These are phyloP conservation scores for Mycocentrospora acerina DNA, from an alignment of 2,329 filamentous ascomycete genomes.

Conservation along the genomic window DNA sequence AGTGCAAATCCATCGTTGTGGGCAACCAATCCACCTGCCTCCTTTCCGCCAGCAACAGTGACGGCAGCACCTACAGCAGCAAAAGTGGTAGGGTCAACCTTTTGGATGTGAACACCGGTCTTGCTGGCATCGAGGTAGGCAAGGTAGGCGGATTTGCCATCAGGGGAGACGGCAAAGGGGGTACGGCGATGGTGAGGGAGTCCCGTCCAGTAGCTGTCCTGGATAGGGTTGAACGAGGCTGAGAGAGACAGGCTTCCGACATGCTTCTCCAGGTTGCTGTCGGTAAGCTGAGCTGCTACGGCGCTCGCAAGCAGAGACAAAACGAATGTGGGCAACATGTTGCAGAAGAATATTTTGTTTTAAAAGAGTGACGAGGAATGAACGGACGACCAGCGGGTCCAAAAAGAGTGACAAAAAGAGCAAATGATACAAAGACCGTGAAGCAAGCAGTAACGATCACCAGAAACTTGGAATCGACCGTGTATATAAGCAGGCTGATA, in stretches of 20 bases:
- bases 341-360: slow-evolving; percentile 21
- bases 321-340: slow-evolving; percentile 35
- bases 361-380: slow-evolving; percentile 25
- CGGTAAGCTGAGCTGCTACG: slow-evolving; percentile 39
- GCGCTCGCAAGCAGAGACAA: slow-evolving; percentile 37
- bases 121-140: slow-evolving; percentile 61
- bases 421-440: slow-evolving; percentile 24
- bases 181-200: slow-evolving; percentile 63
- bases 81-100: slow-evolving; percentile 58
- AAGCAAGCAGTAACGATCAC: slow-evolving; percentile 17
- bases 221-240: slow-evolving; percentile 58
- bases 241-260: slow-evolving; percentile 51
- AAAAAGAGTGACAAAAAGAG: slow-evolving; percentile 27
- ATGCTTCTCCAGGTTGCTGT: slow-evolving; percentile 47
- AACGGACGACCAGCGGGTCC: slow-evolving; percentile 37
- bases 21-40: slow-evolving; percentile 61
- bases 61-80: slow-evolving; percentile 54
- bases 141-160: slow-evolving; percentile 60
- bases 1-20: slow-evolving; percentile 66
- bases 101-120: slow-evolving; percentile 59
- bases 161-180: slow-evolving; percentile 61
- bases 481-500: slow-evolving; percentile 22
- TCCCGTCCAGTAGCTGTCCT: slow-evolving; percentile 62
- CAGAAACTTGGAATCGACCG: slow-evolving; percentile 5
- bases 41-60: slow-evolving; percentile 57